phyloP scores from a whole-genome alignment of 164 flowering plant species.

The Malania oleifera region DNA sequence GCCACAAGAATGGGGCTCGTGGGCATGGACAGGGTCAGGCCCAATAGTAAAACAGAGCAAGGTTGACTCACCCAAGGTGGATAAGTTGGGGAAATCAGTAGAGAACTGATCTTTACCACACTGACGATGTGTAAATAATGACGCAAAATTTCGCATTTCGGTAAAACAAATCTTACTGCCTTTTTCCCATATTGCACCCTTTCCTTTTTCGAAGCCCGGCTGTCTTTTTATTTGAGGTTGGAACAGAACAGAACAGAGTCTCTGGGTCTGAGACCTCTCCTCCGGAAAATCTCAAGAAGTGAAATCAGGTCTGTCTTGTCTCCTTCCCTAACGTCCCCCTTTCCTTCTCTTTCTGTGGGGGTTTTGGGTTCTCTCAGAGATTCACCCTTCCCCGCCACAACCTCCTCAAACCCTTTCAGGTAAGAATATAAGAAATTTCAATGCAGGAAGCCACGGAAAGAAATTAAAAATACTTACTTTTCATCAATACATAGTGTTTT shows the following conservation, averaged over 20 bases:
- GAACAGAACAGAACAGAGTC: background rate
- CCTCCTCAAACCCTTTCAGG: constrained; percentile 6
- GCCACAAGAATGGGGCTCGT: no score
- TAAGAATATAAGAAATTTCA: background rate
- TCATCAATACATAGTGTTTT: no score
- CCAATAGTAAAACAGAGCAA: no score
- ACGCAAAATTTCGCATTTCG: no score
- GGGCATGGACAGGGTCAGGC: no score
- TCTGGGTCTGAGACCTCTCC: background rate
- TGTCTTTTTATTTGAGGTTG: no score
- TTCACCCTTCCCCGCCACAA: no score
- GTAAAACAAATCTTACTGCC: no score
- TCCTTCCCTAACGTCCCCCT: background rate
- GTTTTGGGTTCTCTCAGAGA: constrained; percentile 1
- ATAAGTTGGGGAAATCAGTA: no score
- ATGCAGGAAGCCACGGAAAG: background rate
- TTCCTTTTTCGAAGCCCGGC: constrained; percentile 3
- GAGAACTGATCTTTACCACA: no score
- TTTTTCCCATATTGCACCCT: background rate
- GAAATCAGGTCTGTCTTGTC: background rate
- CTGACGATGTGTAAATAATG: no score
- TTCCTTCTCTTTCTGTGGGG: background rate
- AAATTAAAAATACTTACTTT: background rate
- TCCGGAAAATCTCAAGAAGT: background rate
- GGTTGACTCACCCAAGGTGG: no score